These are phyloP conservation scores for Rhizophagus clarus DNA, from an alignment of 192 early-diverging fungal species.

Conservation along the genomic window DNA sequence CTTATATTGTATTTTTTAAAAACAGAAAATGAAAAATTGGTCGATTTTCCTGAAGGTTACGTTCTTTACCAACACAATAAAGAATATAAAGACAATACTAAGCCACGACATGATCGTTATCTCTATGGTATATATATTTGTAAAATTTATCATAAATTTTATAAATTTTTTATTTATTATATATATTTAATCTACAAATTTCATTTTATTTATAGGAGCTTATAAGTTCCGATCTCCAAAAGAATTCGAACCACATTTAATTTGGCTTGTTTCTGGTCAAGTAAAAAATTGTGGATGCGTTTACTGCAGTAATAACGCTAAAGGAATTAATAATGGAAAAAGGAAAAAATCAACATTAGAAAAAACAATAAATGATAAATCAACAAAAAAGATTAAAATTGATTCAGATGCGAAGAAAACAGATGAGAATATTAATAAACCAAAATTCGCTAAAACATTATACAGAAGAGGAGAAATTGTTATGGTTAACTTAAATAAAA, in stretches of 20 bases:
- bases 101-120: not conserved
- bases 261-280: not conserved
- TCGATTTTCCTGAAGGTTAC: not conserved
- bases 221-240: slow-evolving; percentile 15
- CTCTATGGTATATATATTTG: not conserved
- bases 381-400: not conserved
- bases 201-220: not conserved
- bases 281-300: not conserved
- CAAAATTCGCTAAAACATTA: not conserved
- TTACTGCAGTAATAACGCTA: not conserved
- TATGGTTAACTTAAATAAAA: not conserved
- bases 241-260: not conserved
- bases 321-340: not conserved
- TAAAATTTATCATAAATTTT: not conserved
- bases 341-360: not conserved
- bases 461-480: not conserved
- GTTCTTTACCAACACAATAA: not conserved
- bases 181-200: not conserved
- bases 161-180: not conserved
- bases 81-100: not conserved
- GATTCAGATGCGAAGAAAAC: not conserved
- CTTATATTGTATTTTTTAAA: no score
- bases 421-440: not conserved
- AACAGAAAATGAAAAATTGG: not conserved
- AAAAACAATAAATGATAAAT: not conserved